phyloP scores from a whole-genome alignment of 441 rosid genomes.

The Iberis amara region DNA sequence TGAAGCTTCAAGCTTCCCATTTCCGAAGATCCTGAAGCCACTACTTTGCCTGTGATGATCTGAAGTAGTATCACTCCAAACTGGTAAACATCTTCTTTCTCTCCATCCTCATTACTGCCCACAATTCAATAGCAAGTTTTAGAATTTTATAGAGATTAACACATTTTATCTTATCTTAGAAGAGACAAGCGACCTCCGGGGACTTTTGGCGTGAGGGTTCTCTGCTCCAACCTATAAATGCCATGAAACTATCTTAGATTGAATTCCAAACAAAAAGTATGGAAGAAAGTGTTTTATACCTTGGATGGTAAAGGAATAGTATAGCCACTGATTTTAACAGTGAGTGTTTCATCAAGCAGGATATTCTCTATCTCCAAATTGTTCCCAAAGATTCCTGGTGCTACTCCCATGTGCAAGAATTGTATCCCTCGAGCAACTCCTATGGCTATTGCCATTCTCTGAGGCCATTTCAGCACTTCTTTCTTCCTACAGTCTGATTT shows the following conservation, averaged over 20 bases:
- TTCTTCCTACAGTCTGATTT: slow-evolving; percentile 65
- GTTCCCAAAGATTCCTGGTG: slow-evolving; percentile 73
- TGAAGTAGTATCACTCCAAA: slow-evolving; percentile 73
- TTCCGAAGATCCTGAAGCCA: slow-evolving; percentile 39
- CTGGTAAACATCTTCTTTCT: slow-evolving; percentile 85
- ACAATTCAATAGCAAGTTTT: slow-evolving; percentile 9
- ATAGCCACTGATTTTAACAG: slow-evolving; percentile 61
- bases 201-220: slow-evolving; percentile 33
- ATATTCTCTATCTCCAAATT: slow-evolving; percentile 65
- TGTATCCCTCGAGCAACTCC: slow-evolving; percentile 84
- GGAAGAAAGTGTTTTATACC: slow-evolving; percentile 32
- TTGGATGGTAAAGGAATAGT: slow-evolving; percentile 64
- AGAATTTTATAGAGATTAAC: not conserved
- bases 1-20: slow-evolving; percentile 49
- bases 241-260: slow-evolving; percentile 14
- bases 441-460: slow-evolving; percentile 71
- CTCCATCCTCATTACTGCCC: slow-evolving; percentile 42
- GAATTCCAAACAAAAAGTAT: not conserved
- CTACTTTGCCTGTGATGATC: slow-evolving; percentile 57
- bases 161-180: slow-evolving; percentile 1
- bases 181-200: slow-evolving; percentile 26
- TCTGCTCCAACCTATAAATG: slow-evolving; percentile 50
- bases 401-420: slow-evolving; percentile 80
- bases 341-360: slow-evolving; percentile 68
- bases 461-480: slow-evolving; percentile 83